Base-by-base conservation (phyloP, 371 early-diverging fungal genomes). In the Mortierella sp. region DNA sequence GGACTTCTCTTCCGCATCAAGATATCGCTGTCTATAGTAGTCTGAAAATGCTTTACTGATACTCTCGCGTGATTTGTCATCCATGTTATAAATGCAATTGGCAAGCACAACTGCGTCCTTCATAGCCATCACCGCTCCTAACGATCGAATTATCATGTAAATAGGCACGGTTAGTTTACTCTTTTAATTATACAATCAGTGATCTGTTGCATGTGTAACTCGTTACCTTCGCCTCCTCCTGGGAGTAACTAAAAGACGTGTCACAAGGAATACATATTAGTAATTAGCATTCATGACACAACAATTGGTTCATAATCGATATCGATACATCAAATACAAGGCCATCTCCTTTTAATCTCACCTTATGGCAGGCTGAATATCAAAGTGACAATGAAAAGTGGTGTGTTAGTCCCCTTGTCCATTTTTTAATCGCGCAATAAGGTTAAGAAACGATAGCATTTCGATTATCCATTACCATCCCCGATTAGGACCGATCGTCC, bases 291-390 rank as follows among this genome's bases (percentile, higher is more conserved):
- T 3, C 15, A 22, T 0, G 8, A 40, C 8, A 6, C 36, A 36
- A 36, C 36, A 36, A 36, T 6, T 36, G 36, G 6, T 3, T 36
- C 36, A 36, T 22, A 53, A 6, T 3, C 6, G 36, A 36, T 36
- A 36, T 36, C 4, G 21, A 33, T 7, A 22, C 3, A 19, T 15
- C 4, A 7, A 47, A 0, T 32, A 9, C 9, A 24, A 11, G 4
- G 3, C 5, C 16, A 19, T 33, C 24, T 36, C 6, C 36, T 5
- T 36, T 2, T 0, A 36, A 5, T 16, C 38, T 50, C 28, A 65
- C 65, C 57, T 65, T 65, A 28, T 65, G 65, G 22, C 65, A 65
- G 16, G 65, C 65, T 43, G 45, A 43, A 16, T 13, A 63, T 9
- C 47, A 63, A 21, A 3, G 53, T 22, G 4, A 15, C 47, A 28